phyloP scores from a whole-genome alignment of 2,329 filamentous ascomycete species.

The Ascochyta fabae region DNA sequence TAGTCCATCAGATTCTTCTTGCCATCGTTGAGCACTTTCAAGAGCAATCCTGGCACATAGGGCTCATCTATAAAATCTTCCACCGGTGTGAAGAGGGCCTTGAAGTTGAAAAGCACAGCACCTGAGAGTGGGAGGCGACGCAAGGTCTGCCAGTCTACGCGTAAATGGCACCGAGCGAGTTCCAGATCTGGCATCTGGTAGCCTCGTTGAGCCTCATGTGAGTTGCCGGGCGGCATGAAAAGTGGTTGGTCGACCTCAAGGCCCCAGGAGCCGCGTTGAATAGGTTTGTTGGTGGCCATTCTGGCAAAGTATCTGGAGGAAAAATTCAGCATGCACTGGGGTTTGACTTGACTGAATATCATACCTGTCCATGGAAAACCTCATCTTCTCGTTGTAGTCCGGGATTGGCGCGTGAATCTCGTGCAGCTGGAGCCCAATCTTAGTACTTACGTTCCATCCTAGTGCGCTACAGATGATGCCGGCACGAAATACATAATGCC shows the following conservation, averaged over 20 bases:
- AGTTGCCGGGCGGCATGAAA: constrained; percentile 74
- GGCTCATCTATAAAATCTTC: constrained; percentile 73
- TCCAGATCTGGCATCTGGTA: constrained; percentile 64
- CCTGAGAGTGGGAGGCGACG: constrained; percentile 78
- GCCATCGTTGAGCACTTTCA: constrained; percentile 73
- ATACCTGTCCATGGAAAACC: constrained; percentile 82
- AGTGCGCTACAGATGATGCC: constrained; percentile 80
- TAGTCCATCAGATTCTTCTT: constrained; percentile 77
- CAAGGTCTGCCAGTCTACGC: constrained; percentile 89
- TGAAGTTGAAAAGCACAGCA: constrained; percentile 85
- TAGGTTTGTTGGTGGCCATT: constrained; percentile 74
- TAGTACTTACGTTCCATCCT: constrained; percentile 78
- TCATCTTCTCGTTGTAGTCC: constrained; percentile 87
- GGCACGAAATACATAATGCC: constrained; percentile 75
- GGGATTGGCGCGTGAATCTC: constrained; percentile 78
- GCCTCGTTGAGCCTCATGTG: constrained; percentile 66
- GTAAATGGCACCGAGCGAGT: constrained; percentile 67
- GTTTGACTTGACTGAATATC: too few species aligned
- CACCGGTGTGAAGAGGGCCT: constrained; percentile 80
- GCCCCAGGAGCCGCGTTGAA: constrained; percentile 85
- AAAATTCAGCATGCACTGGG: not conserved
- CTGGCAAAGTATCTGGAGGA: constrained; percentile 75
- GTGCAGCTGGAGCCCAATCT: constrained; percentile 73
- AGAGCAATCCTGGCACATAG: constrained; percentile 71
- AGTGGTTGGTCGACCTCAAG: constrained; percentile 77